These are phyloP conservation scores for Colletotrichum chlorophyti DNA, from an alignment of 2,329 filamentous ascomycete species.

Conservation along the genomic window DNA sequence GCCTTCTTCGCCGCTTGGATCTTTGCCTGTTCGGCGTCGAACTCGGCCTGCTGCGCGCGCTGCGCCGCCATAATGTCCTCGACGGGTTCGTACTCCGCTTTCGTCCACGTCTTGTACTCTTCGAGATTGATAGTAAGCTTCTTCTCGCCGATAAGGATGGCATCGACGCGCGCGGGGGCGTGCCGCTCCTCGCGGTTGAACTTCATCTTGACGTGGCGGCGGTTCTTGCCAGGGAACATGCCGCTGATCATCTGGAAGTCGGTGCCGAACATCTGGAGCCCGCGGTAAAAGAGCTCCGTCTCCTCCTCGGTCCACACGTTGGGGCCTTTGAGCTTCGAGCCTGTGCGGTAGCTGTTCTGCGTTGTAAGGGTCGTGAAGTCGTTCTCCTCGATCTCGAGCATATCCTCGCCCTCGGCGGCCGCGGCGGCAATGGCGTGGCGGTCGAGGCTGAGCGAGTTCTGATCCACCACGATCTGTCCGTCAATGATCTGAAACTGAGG, in stretches of 20 bases:
- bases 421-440: constrained; percentile 68
- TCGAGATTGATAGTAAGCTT: constrained; percentile 64
- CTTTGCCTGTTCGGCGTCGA: constrained; percentile 50
- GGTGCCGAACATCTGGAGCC: constrained; percentile 78
- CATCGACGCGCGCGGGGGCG: constrained; percentile 68
- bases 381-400: constrained; percentile 76
- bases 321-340: constrained; percentile 66
- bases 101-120: constrained; percentile 62
- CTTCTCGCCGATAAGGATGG: constrained; percentile 67
- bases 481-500: constrained; percentile 70
- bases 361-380: constrained; percentile 78
- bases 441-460: constrained; percentile 71
- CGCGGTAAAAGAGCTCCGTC: constrained; percentile 79
- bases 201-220: constrained; percentile 81
- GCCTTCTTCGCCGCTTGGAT: constrained; percentile 55
- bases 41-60: constrained; percentile 51
- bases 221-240: constrained; percentile 75
- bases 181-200: constrained; percentile 80
- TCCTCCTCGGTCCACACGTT: constrained; percentile 75
- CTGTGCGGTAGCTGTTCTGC: constrained; percentile 68
- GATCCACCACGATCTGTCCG: constrained; percentile 75
- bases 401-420: constrained; percentile 53
- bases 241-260: constrained; percentile 82
- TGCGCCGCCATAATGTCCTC: constrained; percentile 64
- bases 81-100: constrained; percentile 59